phyloP scores from a whole-genome alignment of 1,139 yeast genomes.

The Pichia sp. region DNA sequence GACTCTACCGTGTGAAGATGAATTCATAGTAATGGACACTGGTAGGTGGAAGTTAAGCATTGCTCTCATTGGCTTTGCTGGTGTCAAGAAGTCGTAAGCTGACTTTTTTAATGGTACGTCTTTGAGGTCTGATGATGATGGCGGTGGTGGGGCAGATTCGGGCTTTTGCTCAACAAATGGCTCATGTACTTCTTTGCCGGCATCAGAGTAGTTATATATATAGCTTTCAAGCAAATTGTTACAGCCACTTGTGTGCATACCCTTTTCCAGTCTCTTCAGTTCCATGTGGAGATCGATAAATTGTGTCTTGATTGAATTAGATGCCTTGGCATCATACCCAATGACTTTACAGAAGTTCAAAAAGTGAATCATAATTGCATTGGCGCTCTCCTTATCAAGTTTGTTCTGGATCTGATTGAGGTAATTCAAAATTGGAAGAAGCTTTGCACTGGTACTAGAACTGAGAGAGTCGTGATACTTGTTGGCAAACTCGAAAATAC shows the following conservation, averaged over 20 bases:
- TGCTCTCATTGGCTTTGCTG: slow-evolving; percentile 1
- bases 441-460: slow-evolving; percentile 2
- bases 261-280: slow-evolving; percentile 1
- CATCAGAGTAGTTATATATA: too few relatives aligned
- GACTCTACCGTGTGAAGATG: too few relatives aligned
- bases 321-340: slow-evolving; percentile 1
- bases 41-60: slow-evolving; percentile 5
- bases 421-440: slow-evolving; percentile 4
- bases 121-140: too few relatives aligned
- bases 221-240: slow-evolving; percentile 7
- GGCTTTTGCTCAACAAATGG: too few relatives aligned
- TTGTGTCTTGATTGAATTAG: slow-evolving; percentile 3
- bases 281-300: slow-evolving; percentile 3
- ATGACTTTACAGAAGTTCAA: slow-evolving; percentile 4
- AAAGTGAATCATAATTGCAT: slow-evolving; percentile 9
- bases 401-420: slow-evolving; percentile 2
- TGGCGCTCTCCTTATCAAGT: slow-evolving; percentile 3
- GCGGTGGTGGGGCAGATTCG: too few relatives aligned
- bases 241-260: not conserved
- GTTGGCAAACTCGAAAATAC: slow-evolving; percentile 3
- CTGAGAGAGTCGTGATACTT: slow-evolving; percentile 8
- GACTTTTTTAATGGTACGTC: too few relatives aligned
- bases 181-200: too few relatives aligned
- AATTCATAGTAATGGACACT: slow-evolving; percentile 3
- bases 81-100: too few relatives aligned